Evolutionary conservation across 768 basidiomycete genomes (phyloP), one percentile per base, ranked within the genome.

Genomic region (Rhodosporidiobolus sp.): DNA sequence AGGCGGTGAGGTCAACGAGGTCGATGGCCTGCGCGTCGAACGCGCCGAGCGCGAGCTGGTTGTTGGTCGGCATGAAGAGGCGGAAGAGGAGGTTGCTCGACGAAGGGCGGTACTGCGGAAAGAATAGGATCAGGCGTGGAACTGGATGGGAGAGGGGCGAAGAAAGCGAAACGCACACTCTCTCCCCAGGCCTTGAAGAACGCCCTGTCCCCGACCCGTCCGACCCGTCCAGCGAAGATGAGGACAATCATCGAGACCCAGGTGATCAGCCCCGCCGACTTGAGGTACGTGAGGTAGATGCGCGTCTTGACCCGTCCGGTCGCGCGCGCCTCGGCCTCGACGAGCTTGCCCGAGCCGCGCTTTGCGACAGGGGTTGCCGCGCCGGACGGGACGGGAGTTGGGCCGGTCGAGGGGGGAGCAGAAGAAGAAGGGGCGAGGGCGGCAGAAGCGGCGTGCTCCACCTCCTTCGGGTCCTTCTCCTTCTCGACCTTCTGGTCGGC

Each of bases 261-360:
- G 3, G 74, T 73, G 48, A 52, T 26, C 34, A 45, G 65, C 0
- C 74, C 74, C 6, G 67, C 74, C 32, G 74, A 70, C 1, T 52
- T 12, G n/a, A 77, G 65, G 63, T 78, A 78, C 7, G 70, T 65
- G 55, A n/a, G 38, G 65, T 78, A 78, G 32, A 77, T 76, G 17
- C n/a, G 30, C 52, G 30, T 58, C 48, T 70, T 70, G 64, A 78
- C 76, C 28, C 76, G 61, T 0, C 77, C 76, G 1, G 56, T 66
- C 20, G 74, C 74, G 3, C 72, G 55, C 20, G 57, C 26, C 54
- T 78, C 77, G 43, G 73, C 73, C 34, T 65, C 65, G 60, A 78
- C 62, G 9, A 78, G 57, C 55, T 75, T 71, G 24, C 70, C 70
- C 20, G 53, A 48, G 4, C 54, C 43, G 35, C 7, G 22, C 22